Conservation (phyloP, 164 flowering plant genomes). For the Liquidambar formosana region DNA sequence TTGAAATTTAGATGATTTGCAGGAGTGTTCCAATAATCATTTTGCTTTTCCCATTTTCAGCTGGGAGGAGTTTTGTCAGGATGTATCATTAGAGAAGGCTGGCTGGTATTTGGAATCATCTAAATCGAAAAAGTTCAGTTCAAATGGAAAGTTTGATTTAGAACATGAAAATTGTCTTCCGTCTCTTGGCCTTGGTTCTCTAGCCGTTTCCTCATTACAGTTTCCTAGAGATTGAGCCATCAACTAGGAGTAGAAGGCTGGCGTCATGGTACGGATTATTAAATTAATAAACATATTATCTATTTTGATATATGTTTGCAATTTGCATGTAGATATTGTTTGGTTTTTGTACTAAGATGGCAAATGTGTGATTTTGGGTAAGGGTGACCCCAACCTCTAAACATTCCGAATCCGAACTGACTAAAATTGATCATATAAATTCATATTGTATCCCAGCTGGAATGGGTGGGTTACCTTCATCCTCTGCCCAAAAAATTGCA, state of each 20-base stretch:
- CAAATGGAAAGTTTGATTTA: conserved; percentile 15
- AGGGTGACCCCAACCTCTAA: not conserved
- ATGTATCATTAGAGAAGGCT: conserved; percentile 77
- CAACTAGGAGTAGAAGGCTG: conserved; percentile 22
- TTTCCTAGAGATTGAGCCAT: conserved; percentile 25
- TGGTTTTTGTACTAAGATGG: not conserved
- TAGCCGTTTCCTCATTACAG: conserved; percentile 14
- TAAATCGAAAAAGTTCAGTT: conserved; percentile 7
- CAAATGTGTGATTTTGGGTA: not conserved
- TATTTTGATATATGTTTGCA: not conserved
- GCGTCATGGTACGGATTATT: conserved; percentile 34
- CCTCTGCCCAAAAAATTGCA: not conserved
- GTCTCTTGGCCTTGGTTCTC: conserved; percentile 25
- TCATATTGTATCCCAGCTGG: not conserved
- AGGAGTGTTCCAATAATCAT: not conserved
- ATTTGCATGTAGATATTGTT: not conserved
- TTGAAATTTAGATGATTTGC: not conserved
- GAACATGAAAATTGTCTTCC: conserved; percentile 21
- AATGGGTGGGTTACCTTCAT: not conserved
- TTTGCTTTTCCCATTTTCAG: conserved; percentile 37
- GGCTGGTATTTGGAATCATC: conserved; percentile 57
- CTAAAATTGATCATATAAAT: not conserved
- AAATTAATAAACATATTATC: not conserved
- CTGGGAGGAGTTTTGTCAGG: conserved; percentile 85
- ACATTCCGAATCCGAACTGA: not conserved